Base-by-base conservation (phyloP, 2,329 filamentous ascomycete genomes). In the Talaromyces sp. region DNA sequence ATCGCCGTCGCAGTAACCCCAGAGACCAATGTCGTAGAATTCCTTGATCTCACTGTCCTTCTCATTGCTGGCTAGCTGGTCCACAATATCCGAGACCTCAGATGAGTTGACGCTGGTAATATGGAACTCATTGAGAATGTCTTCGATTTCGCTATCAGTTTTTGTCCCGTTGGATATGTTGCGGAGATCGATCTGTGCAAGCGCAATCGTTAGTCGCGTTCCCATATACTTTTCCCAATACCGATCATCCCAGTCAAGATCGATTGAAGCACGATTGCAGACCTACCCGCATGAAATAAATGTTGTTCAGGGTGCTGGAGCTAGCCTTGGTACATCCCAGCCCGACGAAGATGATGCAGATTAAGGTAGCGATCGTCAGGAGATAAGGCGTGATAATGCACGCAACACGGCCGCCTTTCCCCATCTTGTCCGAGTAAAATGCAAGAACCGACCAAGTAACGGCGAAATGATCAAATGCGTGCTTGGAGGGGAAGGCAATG, bases 301-400 rank as follows among this genome's bases (percentile, higher is more conserved):
- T 69, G 48, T 78, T 70, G 52, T 76, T 76, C 45, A 81, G 70
- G 1, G 77, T 73, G 35, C 60, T 59, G 27, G 74, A 80, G 51
- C 70, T 71, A 55, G 79, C 77, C 61, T 80, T 80, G 54, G 80
- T 80, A 62, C 83, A 82, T 32, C 82, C 82, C 46, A 85, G 61
- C 57, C 82, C 80, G 47, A 87, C 78, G 35, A 87, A 68, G 43
- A 83, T 65, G 49, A 86, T 72, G 63, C 88, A 88, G 65, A 94
- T 77, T 65, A 97, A 80, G 54, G 89, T 87, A 58, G 82, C 88
- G 65, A 94, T 76, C 17, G 90, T 93, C 67, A 96, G 82, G 60
- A 84, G 79, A 76, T 96, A 91, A 55, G 93, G 93, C 78, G 91
- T 79, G 75, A 89, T 84, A 75, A 97, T 94, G 77, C 91, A 97